A percentile compares a stretch with the other conserved stretches of the same genome.
Evolutionary conservation across 2,329 filamentous ascomycete genomes (phyloP).

Genomic region (Talaromyces amestolkiae): DNA sequence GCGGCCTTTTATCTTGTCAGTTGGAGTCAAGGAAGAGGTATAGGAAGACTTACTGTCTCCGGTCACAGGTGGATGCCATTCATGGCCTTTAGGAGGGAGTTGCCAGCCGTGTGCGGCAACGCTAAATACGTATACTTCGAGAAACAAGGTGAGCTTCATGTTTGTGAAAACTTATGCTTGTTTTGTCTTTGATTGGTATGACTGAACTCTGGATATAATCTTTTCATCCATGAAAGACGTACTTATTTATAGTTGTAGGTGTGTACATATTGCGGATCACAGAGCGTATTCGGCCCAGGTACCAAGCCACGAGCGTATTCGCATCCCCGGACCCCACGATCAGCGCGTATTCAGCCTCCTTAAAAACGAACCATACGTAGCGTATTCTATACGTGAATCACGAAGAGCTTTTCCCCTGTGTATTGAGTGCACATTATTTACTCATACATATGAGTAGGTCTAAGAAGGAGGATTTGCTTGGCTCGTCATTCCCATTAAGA

Average conservation of each 20-base stretch:
- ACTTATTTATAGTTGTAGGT: neutral
- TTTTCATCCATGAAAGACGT: neutral
- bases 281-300: neutral
- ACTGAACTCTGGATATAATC: neutral
- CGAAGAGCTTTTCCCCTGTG: neutral
- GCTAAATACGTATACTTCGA: neutral
- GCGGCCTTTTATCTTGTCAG: neutral
- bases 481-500: neutral
- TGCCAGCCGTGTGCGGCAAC: neutral
- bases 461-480: neutral
- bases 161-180: neutral
- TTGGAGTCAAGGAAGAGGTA: neutral
- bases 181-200: neutral
- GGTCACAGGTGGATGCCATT: conserved; percentile 13
- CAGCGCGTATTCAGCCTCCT: neutral
- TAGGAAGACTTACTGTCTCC: conserved; percentile 10
- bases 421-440: neutral
- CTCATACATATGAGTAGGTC: neutral
- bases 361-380: neutral
- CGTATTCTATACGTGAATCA: neutral
- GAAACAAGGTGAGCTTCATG: conserved; percentile 8
- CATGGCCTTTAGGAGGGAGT: conserved; percentile 7
- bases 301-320: neutral
- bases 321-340: neutral
- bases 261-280: neutral